These are phyloP conservation scores for Brettanomyces naardenensis DNA, from an alignment of 805 yeast genomes.

Conservation along the genomic window DNA sequence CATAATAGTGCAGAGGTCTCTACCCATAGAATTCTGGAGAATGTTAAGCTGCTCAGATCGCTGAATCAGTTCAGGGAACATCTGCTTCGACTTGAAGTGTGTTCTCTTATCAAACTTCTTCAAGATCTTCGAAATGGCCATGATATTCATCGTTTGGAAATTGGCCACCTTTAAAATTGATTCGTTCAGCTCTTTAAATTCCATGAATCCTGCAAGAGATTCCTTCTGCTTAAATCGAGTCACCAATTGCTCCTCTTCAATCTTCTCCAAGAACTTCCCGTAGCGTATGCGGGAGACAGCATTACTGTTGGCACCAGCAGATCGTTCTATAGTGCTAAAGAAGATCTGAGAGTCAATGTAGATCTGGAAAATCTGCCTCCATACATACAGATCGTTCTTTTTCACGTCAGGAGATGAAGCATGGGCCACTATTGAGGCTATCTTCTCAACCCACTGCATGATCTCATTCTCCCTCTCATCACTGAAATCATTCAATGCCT, in stretches of 20 bases:
- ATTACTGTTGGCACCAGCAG: constrained; percentile 36
- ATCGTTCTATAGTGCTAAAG: constrained; percentile 34
- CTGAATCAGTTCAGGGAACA: constrained; percentile 32
- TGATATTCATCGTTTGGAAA: constrained; percentile 53
- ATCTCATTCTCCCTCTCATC: constrained; percentile 35
- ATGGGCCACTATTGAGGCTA: constrained; percentile 32
- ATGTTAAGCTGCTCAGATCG: constrained; percentile 14
- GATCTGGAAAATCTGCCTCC: constrained; percentile 61
- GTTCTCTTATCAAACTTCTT: constrained; percentile 76
- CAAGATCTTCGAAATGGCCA: constrained; percentile 60
- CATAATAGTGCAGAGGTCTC: constrained; percentile 47
- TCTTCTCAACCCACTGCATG: constrained; percentile 31
- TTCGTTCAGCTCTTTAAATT: constrained; percentile 46
- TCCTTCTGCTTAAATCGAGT: constrained; percentile 38
- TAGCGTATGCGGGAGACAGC: constrained; percentile 37
- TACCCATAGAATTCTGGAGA: constrained; percentile 35
- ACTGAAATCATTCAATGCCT: constrained; percentile 37
- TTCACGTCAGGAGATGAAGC: constrained; percentile 34
- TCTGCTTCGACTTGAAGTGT: constrained; percentile 36
- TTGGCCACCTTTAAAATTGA: constrained; percentile 48
- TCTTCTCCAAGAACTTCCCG: constrained; percentile 31
- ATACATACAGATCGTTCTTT: constrained; percentile 50
- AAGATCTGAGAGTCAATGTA: constrained; percentile 64
- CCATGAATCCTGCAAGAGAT: constrained; percentile 36
- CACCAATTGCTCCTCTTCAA: constrained; percentile 30